Evolutionary conservation across 768 basidiomycete genomes (phyloP).

Genomic region (Tephrocybe sp.): DNA sequence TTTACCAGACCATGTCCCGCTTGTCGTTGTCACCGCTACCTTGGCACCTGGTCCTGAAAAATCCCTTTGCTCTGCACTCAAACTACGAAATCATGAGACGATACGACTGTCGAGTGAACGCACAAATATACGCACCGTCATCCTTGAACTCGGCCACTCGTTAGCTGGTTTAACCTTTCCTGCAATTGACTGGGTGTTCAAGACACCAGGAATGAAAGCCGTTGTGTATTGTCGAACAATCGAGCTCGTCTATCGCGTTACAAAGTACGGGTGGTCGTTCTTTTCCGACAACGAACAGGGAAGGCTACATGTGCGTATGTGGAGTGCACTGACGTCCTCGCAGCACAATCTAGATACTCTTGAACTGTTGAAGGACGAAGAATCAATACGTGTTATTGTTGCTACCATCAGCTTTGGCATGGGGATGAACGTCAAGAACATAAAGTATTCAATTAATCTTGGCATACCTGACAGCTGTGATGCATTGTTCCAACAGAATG

Average conservation of each 20-base stretch:
- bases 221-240: conserved; percentile 17
- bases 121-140: conserved; percentile 15
- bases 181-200: conserved; percentile 18
- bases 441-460: conserved; percentile 18
- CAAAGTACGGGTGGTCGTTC: conserved; percentile 16
- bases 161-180: conserved; percentile 16
- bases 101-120: conserved; percentile 15
- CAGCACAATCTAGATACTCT: conserved; percentile 16
- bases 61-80: conserved; percentile 9
- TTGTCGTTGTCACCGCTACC: conserved; percentile 16
- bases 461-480: conserved; percentile 15
- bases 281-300: conserved; percentile 7
- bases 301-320: conserved; percentile 15
- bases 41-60: conserved; percentile 9
- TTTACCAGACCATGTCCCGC: conserved; percentile 15
- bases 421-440: conserved; percentile 21
- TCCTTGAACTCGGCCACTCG: conserved; percentile 12
- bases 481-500: conserved; percentile 18
- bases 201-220: conserved; percentile 15
- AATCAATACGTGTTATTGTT: conserved; percentile 16
- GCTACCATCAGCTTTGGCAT: conserved; percentile 20
- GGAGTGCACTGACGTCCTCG: conserved; percentile 17
- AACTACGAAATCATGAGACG: conserved; percentile 2
- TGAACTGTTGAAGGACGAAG: conserved; percentile 12
- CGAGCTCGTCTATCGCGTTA: conserved; percentile 18